These are phyloP conservation scores for Petunia secreta DNA, from an alignment of 257 asterid species.

Conservation along the genomic window DNA sequence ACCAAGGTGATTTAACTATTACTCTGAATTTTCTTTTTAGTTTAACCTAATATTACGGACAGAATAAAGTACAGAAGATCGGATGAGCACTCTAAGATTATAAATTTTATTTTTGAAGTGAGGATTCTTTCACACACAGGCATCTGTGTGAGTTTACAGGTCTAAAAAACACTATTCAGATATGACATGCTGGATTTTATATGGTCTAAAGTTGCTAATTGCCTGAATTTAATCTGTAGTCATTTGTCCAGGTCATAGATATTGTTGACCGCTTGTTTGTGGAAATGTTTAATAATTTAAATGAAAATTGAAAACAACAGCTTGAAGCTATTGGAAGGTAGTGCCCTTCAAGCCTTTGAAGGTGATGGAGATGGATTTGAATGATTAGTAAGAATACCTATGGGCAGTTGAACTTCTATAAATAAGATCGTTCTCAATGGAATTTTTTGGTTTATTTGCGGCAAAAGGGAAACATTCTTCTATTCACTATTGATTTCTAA, in stretches of 20 bases:
- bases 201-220: neutral
- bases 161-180: slow-evolving; percentile 82
- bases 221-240: neutral
- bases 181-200: slow-evolving; percentile 30
- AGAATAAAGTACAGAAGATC: no score
- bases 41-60: no score
- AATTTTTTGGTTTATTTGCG: neutral
- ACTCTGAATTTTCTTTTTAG: no score
- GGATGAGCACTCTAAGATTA: no score
- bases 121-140: slow-evolving; percentile 87
- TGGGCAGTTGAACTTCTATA: no score
- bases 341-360: slow-evolving; percentile 79
- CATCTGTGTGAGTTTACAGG: slow-evolving; percentile 94
- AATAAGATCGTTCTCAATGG: neutral
- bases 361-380: slow-evolving; percentile 43
- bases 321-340: slow-evolving; percentile 77
- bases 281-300: slow-evolving; percentile 66
- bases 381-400: no score
- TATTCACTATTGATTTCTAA: neutral
- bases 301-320: slow-evolving; percentile 65
- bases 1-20: no score
- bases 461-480: neutral
- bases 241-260: slow-evolving; percentile 79
- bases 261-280: slow-evolving; percentile 79
- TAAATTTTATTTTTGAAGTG: no score